Percentiles rank a stretch among this genome's conserved stretches.
phyloP scores from a whole-genome alignment of 768 basidiomycete genomes.

The Gymnopilus junonius region DNA sequence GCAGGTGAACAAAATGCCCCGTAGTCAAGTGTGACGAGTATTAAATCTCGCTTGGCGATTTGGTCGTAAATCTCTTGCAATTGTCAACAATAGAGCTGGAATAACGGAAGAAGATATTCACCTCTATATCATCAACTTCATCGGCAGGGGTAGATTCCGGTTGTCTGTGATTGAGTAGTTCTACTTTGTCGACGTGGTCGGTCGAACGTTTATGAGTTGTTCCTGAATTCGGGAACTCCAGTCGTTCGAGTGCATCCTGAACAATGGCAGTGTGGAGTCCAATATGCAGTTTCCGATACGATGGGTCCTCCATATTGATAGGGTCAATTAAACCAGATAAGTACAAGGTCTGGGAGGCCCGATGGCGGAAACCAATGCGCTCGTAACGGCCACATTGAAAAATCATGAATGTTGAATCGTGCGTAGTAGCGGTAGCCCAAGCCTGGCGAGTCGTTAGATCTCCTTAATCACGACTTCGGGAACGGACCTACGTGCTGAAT shows the following conservation, averaged over 20 bases:
- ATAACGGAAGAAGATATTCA: neutral
- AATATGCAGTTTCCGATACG: slow-evolving; percentile 15
- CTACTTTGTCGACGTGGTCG: neutral
- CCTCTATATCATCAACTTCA: neutral
- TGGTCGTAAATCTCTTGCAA: neutral
- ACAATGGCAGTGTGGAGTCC: slow-evolving; percentile 14
- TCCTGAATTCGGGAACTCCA: neutral
- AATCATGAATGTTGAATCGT: slow-evolving; percentile 9
- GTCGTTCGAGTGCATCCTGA: slow-evolving; percentile 6
- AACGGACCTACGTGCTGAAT: neutral
- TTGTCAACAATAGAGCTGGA: neutral
- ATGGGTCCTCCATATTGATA: slow-evolving; percentile 7
- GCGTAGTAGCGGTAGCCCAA: neutral
- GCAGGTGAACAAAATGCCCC: slow-evolving; percentile 1
- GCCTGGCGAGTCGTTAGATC: neutral
- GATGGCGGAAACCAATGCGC: slow-evolving; percentile 14
- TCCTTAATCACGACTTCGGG: neutral
- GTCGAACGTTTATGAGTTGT: neutral
- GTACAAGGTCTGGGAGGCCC: slow-evolving; percentile 11
- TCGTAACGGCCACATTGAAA: slow-evolving; percentile 12
- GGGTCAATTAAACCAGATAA: slow-evolving; percentile 12
- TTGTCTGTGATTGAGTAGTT: neutral
- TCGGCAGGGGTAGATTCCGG: neutral
- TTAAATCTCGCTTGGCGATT: neutral
- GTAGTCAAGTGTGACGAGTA: slow-evolving; percentile 1